Conservation (phyloP, 1,284 basidiomycete species). For the Phaffia rhodozyma region DNA sequence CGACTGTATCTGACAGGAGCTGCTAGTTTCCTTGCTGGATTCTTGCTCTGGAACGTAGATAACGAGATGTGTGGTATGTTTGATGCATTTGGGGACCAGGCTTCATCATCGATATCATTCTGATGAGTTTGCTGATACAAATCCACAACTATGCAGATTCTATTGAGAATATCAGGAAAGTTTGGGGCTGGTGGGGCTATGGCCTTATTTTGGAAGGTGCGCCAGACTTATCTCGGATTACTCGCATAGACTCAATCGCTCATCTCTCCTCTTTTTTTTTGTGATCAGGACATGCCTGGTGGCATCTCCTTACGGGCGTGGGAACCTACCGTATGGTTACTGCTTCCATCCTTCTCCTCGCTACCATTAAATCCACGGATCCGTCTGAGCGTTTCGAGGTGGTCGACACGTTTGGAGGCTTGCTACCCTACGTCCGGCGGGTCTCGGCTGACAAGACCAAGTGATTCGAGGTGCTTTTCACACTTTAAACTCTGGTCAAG, state of each 20-base stretch:
- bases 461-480: too few relatives aligned
- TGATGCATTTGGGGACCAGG: too few relatives aligned
- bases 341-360: background rate
- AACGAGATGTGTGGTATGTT: background rate
- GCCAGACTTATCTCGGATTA: too few relatives aligned
- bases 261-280: background rate
- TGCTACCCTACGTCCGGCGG: constrained; percentile 5
- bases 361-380: background rate
- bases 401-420: background rate
- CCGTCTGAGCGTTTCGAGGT: constrained; percentile 2
- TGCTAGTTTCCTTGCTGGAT: background rate
- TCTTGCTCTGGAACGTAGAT: constrained; percentile 5
- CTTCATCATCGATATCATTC: too few relatives aligned
- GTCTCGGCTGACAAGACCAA: background rate
- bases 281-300: background rate
- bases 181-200: too few relatives aligned
- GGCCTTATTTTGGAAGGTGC: too few relatives aligned
- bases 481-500: too few relatives aligned
- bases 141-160: too few relatives aligned
- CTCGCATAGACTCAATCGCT: background rate
- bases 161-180: too few relatives aligned
- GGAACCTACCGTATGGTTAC: constrained; percentile 3
- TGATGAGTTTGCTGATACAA: too few relatives aligned
- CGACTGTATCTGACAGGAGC: background rate
- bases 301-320: constrained; percentile 1